Percentiles rank a stretch among this genome's conserved stretches.
Evolutionary conservation across 768 basidiomycete genomes (phyloP).

Genomic region (Asterophora parasitica): DNA sequence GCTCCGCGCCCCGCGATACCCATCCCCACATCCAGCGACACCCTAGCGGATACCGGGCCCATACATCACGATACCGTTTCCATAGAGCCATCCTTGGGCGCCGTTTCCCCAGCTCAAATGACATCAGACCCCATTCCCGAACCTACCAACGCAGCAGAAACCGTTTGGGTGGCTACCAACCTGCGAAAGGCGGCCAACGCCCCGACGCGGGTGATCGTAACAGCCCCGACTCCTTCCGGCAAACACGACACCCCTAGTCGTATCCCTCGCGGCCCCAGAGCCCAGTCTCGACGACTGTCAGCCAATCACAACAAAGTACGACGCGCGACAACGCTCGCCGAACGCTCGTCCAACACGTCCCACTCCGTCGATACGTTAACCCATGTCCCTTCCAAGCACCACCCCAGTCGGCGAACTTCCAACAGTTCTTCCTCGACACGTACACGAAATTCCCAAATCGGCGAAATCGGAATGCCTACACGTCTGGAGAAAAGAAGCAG

Average conservation of each 20-base stretch:
- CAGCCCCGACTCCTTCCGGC: conserved; percentile 45
- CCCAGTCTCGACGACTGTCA: conserved; percentile 28
- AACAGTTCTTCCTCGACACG: conserved; percentile 19
- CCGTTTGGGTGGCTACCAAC: conserved; percentile 15
- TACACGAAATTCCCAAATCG: conserved; percentile 12
- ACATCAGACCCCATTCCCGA: neutral
- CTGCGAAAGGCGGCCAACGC: conserved; percentile 37
- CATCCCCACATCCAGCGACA: conserved; percentile 13
- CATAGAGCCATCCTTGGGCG: neutral
- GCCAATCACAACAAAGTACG: conserved; percentile 21
- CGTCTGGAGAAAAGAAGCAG: conserved; percentile 15
- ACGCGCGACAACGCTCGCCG: conserved; percentile 23
- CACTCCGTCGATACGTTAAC: conserved; percentile 26
- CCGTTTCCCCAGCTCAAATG: neutral
- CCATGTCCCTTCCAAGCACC: conserved; percentile 26
- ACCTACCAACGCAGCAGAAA: conserved; percentile 6
- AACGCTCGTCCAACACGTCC: conserved; percentile 21
- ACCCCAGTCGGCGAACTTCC: conserved; percentile 25
- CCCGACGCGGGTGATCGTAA: conserved; percentile 49
- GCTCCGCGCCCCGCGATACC: conserved; percentile 17
- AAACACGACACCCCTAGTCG: conserved; percentile 30
- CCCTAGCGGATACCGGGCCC: conserved; percentile 3
- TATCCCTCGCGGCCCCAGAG: conserved; percentile 40
- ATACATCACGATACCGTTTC: neutral
- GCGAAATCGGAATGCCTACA: conserved; percentile 13